Conservation (phyloP, 352 stramenopile genomes). For the Globisporangium nagaii region DNA sequence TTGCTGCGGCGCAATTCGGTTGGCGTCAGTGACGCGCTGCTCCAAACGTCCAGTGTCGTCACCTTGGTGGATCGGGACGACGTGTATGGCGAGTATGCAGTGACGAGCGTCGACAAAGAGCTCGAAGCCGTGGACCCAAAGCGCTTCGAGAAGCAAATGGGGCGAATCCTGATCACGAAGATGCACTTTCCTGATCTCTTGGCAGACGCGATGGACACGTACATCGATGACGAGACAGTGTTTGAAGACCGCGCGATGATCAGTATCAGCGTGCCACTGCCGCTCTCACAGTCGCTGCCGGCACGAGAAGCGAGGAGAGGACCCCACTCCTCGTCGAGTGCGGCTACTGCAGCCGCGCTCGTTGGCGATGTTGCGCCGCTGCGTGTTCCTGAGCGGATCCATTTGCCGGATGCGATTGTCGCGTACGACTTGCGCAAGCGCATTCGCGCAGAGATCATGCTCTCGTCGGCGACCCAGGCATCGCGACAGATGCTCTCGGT, state of each 20-base stretch:
- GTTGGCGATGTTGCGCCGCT: not conserved
- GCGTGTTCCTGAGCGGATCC: not conserved
- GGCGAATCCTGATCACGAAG: conserved; percentile 30
- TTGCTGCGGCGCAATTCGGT: conserved; percentile 5
- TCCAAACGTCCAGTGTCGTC: not conserved
- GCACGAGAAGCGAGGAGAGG: not conserved
- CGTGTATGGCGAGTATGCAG: not conserved
- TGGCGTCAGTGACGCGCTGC: not conserved
- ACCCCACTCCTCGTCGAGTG: not conserved
- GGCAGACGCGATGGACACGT: conserved; percentile 9
- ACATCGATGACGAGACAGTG: conserved; percentile 4
- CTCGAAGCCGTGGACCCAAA: not conserved
- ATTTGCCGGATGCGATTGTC: conserved; percentile 5
- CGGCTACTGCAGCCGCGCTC: not conserved
- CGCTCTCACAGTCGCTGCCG: not conserved
- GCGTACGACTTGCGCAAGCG: conserved; percentile 7
- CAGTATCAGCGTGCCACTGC: not conserved
- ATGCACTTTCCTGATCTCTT: conserved; percentile 27
- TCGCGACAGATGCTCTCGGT: conserved; percentile 4
- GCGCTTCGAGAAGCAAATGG: conserved; percentile 13
- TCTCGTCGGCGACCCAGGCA: conserved; percentile 6
- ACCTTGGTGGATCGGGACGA: not conserved
- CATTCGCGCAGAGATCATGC: not conserved
- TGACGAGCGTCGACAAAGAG: not conserved
- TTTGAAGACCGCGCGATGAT: not conserved